A percentile compares a stretch with the other conserved stretches of the same genome.
Evolutionary conservation across 2,329 filamentous ascomycete genomes (phyloP).

Genomic region (Talaromyces sp.): DNA sequence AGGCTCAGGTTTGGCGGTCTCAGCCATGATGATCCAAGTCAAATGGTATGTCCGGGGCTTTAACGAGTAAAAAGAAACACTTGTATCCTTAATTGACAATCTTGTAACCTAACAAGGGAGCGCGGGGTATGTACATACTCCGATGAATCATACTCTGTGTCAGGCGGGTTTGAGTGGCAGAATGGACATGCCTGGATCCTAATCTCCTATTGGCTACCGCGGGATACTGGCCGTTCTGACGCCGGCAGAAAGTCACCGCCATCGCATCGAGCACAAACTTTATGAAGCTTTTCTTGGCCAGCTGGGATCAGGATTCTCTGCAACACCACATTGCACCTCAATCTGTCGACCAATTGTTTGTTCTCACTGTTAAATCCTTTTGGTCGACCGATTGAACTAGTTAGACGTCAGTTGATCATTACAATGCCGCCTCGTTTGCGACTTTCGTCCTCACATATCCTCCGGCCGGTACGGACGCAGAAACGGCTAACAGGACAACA

Average conservation of each 20-base stretch:
- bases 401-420: neutral
- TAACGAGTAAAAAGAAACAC: neutral
- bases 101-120: neutral
- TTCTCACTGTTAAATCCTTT: neutral
- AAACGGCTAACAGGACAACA: constrained; percentile 34
- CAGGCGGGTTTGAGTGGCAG: constrained; percentile 16
- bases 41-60: neutral
- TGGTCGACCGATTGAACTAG: neutral
- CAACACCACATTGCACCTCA: neutral
- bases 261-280: neutral
- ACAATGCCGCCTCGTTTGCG: constrained; percentile 53
- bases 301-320: neutral
- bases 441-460: constrained; percentile 34
- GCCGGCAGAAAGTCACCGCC: constrained; percentile 26
- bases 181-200: neutral
- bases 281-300: constrained; percentile 11
- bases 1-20: constrained; percentile 29
- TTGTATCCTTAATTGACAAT: neutral
- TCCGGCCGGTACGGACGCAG: constrained; percentile 32
- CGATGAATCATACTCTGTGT: neutral
- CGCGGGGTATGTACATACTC: neutral
- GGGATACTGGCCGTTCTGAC: neutral
- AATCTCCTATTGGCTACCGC: neutral
- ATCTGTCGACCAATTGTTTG: neutral
- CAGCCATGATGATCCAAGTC: constrained; percentile 21